phyloP scores from a whole-genome alignment of 73 alveolate genomes.

The Paramecium primaurelia region DNA sequence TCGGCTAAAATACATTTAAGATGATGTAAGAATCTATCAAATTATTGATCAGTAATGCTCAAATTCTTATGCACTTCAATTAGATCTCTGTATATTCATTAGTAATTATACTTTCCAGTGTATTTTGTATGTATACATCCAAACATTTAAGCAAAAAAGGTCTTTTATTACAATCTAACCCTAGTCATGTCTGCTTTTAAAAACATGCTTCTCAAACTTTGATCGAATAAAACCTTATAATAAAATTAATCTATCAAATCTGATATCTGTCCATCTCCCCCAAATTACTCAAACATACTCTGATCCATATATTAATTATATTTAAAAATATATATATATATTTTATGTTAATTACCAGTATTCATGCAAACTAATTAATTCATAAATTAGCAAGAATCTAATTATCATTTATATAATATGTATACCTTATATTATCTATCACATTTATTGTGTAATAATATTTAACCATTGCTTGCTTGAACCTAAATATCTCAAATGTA shows the following conservation, averaged over 20 bases:
- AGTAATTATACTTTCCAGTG: background rate
- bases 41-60: background rate
- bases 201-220: conserved; percentile 32
- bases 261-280: conserved; percentile 28
- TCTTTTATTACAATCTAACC: conserved; percentile 39
- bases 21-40: conserved; percentile 36
- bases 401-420: background rate
- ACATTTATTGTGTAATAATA: background rate
- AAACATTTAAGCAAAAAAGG: conserved; percentile 11
- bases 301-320: background rate
- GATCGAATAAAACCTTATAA: conserved; percentile 33
- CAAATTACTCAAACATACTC: conserved; percentile 13
- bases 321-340: background rate
- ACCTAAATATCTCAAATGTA: background rate
- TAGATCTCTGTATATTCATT: background rate
- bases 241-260: conserved; percentile 36
- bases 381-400: background rate
- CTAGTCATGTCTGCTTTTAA: conserved; percentile 42
- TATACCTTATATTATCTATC: too few species aligned
- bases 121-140: background rate
- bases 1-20: background rate
- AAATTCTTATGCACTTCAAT: conserved; percentile 19
- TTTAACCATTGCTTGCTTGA: background rate
- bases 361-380: background rate
- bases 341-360: background rate